A percentile compares a stretch with the other conserved stretches of the same genome.
Conservation (phyloP, 768 basidiomycete genomes). For the Hydnomerulius pinastri region DNA sequence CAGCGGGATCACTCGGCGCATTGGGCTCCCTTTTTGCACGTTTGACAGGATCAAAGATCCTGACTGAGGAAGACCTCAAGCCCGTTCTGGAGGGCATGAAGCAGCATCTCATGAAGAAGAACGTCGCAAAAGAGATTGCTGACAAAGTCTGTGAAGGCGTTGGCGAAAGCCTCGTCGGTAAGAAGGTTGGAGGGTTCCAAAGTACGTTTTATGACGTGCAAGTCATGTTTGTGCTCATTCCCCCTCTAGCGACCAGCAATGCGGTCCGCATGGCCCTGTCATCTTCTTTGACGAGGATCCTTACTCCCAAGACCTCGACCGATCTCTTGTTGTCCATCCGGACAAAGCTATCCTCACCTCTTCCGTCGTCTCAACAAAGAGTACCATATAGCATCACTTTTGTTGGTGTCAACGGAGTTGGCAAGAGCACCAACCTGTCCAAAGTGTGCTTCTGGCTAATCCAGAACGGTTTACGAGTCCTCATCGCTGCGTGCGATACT, state of each 20-base stretch:
- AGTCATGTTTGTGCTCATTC: constrained; percentile 3
- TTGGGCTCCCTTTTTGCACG: constrained; percentile 82
- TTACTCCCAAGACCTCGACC: constrained; percentile 97
- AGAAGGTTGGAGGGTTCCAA: constrained; percentile 87
- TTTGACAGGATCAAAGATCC: constrained; percentile 80
- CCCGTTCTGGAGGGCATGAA: constrained; percentile 95
- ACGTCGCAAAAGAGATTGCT: constrained; percentile 94
- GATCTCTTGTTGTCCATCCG: constrained; percentile 93
- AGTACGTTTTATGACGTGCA: constrained; percentile 48
- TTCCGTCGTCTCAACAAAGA: constrained; percentile 74
- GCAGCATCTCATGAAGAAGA: constrained; percentile 97
- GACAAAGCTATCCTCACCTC: constrained; percentile 75
- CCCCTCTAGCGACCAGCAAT: constrained; percentile 68
- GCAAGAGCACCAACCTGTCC: constrained; percentile 96
- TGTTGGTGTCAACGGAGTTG: constrained; percentile 98
- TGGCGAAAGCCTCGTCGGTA: constrained; percentile 86
- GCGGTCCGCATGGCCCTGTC: constrained; percentile 85
- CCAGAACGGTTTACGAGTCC: constrained; percentile 88
- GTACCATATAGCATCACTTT: constrained; percentile 93
- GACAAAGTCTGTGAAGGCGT: constrained; percentile 95
- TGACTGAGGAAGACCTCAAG: constrained; percentile 80
- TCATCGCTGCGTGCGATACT: constrained; percentile 98
- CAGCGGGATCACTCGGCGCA: constrained; percentile 55
- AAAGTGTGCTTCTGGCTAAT: constrained; percentile 99
- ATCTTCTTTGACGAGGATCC: constrained; percentile 84